Conservation (phyloP, 768 basidiomycete species). For the Termitomyces sp. region DNA sequence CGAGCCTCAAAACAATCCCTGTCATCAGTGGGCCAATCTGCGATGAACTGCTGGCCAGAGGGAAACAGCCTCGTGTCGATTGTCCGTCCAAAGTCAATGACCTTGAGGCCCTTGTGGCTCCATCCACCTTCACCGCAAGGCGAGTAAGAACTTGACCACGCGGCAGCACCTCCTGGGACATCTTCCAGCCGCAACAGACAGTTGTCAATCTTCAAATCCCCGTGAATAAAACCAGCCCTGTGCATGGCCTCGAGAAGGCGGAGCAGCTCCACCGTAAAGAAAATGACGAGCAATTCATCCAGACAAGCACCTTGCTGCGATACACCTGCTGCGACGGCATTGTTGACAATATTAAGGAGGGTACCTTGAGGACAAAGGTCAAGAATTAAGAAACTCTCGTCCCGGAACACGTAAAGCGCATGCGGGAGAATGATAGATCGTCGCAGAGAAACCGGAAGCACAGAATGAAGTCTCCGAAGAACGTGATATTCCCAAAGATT, state of each 20-base stretch:
- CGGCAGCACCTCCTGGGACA: conserved; percentile 60
- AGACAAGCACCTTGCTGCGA: conserved; percentile 76
- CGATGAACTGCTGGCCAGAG: conserved; percentile 69
- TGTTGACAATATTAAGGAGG: conserved; percentile 88
- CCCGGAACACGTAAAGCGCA: conserved; percentile 75
- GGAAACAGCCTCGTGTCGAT: conserved; percentile 86
- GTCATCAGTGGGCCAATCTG: conserved; percentile 86
- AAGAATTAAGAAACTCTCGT: conserved; percentile 88
- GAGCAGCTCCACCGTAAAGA: conserved; percentile 90
- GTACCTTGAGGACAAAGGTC: conserved; percentile 90
- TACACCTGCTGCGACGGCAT: conserved; percentile 67
- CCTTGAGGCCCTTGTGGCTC: conserved; percentile 79
- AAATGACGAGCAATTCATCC: conserved; percentile 91
- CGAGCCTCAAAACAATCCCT: conserved; percentile 92
- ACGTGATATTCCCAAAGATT: conserved; percentile 92
- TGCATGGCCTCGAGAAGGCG: conserved; percentile 83
- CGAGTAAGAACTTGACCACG: conserved; percentile 76
- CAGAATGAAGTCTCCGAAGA: conserved; percentile 69
- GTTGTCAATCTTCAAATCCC: conserved; percentile 99
- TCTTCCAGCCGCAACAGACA: conserved; percentile 91
- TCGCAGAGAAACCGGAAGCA: conserved; percentile 53
- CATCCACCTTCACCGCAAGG: conserved; percentile 80
- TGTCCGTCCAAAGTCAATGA: conserved; percentile 97
- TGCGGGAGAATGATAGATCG: conserved; percentile 73
- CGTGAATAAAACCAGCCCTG: conserved; percentile 82